A percentile compares a stretch with the other conserved stretches of the same genome.
Conservation (phyloP, 2,329 filamentous ascomycete genomes). For the Epichloe scottii region DNA sequence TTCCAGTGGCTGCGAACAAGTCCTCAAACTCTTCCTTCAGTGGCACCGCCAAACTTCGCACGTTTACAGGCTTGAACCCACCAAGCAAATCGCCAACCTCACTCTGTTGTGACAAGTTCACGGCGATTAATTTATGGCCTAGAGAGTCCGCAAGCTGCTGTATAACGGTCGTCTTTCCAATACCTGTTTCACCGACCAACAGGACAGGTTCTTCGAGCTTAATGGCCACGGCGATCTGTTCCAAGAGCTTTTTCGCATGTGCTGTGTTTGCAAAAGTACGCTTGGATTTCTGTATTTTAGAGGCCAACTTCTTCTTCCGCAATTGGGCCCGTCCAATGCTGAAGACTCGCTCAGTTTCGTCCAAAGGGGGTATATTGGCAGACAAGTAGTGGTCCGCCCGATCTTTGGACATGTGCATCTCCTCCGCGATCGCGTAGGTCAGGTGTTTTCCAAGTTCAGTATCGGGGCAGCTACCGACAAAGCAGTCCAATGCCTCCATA, state of each 20-base stretch:
- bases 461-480: constrained; percentile 68
- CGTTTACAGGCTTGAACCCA: constrained; percentile 91
- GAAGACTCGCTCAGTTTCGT: constrained; percentile 45
- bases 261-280: constrained; percentile 78
- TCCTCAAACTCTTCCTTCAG: constrained; percentile 90
- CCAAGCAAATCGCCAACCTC: constrained; percentile 93
- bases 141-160: constrained; percentile 80
- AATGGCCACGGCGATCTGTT: constrained; percentile 76
- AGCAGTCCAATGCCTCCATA: constrained; percentile 86
- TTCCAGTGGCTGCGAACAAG: constrained; percentile 71
- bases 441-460: constrained; percentile 46
- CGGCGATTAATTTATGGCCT: constrained; percentile 76
- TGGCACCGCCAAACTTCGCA: constrained; percentile 75
- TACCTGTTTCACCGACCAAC: constrained; percentile 96
- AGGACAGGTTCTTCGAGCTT: constrained; percentile 78
- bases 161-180: constrained; percentile 92
- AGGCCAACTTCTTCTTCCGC: constrained; percentile 40
- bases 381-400: constrained; percentile 65
- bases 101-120: constrained; percentile 96
- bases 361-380: constrained; percentile 58
- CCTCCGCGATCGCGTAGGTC: constrained; percentile 63
- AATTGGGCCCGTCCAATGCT: constrained; percentile 55
- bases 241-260: constrained; percentile 72
- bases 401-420: constrained; percentile 76
- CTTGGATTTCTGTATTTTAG: constrained; percentile 37